Evolutionary conservation across 345 rosid genomes (phyloP).

Genomic region (Salix udensis): DNA sequence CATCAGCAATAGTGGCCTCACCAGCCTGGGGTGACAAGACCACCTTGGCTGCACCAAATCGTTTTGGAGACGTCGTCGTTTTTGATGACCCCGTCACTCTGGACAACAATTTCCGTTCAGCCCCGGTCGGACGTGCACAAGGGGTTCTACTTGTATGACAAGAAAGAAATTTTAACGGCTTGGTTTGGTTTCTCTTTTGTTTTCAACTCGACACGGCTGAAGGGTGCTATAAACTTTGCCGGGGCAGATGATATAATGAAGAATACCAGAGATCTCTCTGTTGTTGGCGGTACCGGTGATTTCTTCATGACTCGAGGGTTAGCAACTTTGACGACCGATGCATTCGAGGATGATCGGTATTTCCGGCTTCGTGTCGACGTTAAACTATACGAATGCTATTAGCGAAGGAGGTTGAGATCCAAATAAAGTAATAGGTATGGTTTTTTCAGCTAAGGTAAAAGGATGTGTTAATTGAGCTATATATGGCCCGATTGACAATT

Average conservation of each 20-base stretch:
- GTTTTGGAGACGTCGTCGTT: conserved; percentile 35
- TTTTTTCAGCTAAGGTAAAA: too few species aligned
- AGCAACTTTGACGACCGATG: conserved; percentile 54
- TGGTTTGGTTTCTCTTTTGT: conserved; percentile 62
- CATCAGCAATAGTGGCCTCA: conserved; percentile 27
- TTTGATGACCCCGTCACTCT: conserved; percentile 36
- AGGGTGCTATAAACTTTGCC: conserved; percentile 55
- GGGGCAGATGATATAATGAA: conserved; percentile 63
- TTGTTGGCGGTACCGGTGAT: conserved; percentile 77
- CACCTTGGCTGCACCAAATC: conserved; percentile 12
- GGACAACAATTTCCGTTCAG: conserved; percentile 28
- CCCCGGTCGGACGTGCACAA: conserved; percentile 33
- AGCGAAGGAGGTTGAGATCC: neutral
- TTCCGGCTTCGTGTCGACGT: conserved; percentile 54
- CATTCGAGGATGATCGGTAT: conserved; percentile 55
- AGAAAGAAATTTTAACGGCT: conserved; percentile 28
- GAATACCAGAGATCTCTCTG: conserved; percentile 65
- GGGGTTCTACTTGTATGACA: conserved; percentile 35
- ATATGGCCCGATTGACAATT: too few species aligned
- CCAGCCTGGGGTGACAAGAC: conserved; percentile 31
- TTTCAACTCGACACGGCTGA: conserved; percentile 54
- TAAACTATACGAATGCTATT: conserved; percentile 52
- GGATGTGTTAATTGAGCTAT: too few species aligned
- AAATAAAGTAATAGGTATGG: too few species aligned
- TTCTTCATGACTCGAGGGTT: conserved; percentile 81